Percentiles rank a stretch among this genome's conserved stretches.
These are phyloP conservation scores for Trametes gibbosa DNA, from an alignment of 768 basidiomycete species.

Conservation along the genomic window DNA sequence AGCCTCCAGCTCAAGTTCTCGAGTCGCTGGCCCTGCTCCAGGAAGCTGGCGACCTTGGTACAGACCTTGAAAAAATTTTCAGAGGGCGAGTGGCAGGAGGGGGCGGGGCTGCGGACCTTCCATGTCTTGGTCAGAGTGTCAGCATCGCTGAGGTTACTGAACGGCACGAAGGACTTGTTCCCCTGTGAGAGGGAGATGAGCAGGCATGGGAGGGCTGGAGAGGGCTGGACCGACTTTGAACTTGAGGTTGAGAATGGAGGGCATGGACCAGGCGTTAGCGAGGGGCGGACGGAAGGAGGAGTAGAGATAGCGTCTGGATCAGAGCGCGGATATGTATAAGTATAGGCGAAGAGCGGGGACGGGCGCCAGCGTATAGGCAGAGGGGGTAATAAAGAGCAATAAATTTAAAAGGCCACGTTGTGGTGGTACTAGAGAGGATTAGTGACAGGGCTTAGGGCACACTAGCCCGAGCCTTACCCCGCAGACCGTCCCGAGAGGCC, in stretches of 20 bases:
- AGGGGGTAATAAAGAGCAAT: too few species aligned
- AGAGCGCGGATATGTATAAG: slow-evolving; percentile 11
- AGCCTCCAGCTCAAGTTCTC: slow-evolving; percentile 92
- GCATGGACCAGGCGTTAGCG: slow-evolving; percentile 45
- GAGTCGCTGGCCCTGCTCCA: slow-evolving; percentile 87
- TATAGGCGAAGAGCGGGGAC: background rate
- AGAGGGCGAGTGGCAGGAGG: background rate
- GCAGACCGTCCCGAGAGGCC: slow-evolving; percentile 18
- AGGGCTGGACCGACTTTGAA: slow-evolving; percentile 54
- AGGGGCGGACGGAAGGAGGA: slow-evolving; percentile 11
- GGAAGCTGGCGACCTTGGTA: slow-evolving; percentile 86
- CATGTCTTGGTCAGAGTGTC: slow-evolving; percentile 88
- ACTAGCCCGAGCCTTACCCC: slow-evolving; percentile 8
- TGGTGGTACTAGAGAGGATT: too few species aligned
- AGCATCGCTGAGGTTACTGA: slow-evolving; percentile 82
- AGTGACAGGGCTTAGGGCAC: slow-evolving; percentile 2
- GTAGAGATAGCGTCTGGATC: slow-evolving; percentile 13
- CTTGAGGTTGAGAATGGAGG: slow-evolving; percentile 83
- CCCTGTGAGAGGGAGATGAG: slow-evolving; percentile 45
- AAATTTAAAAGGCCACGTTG: slow-evolving; percentile 9
- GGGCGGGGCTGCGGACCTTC: slow-evolving; percentile 56
- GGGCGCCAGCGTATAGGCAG: background rate
- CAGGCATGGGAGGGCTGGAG: background rate
- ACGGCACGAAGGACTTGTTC: slow-evolving; percentile 94
- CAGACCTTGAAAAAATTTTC: slow-evolving; percentile 55